phyloP scores from a whole-genome alignment of 148 eudicot genomes.

The Limonium bicolor region DNA sequence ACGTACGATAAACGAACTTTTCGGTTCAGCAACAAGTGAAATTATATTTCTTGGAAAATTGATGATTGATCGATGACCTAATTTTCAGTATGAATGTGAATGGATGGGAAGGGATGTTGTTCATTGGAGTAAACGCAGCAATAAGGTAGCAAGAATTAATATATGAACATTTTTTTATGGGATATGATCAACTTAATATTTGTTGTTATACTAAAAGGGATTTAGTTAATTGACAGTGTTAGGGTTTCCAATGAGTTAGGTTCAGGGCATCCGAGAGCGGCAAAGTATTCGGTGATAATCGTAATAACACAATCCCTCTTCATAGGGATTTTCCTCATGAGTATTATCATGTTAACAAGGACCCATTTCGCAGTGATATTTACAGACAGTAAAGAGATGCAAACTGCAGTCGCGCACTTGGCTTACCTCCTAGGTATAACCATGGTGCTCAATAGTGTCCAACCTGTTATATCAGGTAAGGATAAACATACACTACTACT shows the following conservation, averaged over 20 bases:
- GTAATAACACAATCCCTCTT: conserved; percentile 48
- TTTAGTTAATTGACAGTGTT: conserved; percentile 22
- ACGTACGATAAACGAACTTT: not conserved
- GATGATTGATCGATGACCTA: too few species aligned
- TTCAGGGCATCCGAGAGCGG: conserved; percentile 79
- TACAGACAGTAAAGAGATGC: conserved; percentile 59
- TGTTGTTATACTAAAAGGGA: not conserved
- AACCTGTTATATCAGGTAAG: conserved; percentile 86
- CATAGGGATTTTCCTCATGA: conserved; percentile 45
- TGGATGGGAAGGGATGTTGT: conserved; percentile 99
- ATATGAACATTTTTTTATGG: too few species aligned
- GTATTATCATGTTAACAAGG: conserved; percentile 31
- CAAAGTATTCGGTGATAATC: conserved; percentile 58
- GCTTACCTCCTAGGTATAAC: conserved; percentile 74
- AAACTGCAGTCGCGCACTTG: conserved; percentile 55
- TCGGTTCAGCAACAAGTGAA: not conserved
- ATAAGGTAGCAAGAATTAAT: conserved; percentile 33
- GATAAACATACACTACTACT: not conserved
- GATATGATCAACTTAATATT: too few species aligned
- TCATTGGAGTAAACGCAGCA: conserved; percentile 89
- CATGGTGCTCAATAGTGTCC: conserved; percentile 83
- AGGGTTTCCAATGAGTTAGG: conserved; percentile 90
- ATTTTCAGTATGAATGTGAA: conserved; percentile 75
- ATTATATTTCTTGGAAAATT: not conserved
- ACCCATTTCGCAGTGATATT: conserved; percentile 62